A percentile compares a stretch with the other conserved stretches of the same genome.
Evolutionary conservation across 1,284 basidiomycete genomes (phyloP).

Genomic region (Ustilago hordei): DNA sequence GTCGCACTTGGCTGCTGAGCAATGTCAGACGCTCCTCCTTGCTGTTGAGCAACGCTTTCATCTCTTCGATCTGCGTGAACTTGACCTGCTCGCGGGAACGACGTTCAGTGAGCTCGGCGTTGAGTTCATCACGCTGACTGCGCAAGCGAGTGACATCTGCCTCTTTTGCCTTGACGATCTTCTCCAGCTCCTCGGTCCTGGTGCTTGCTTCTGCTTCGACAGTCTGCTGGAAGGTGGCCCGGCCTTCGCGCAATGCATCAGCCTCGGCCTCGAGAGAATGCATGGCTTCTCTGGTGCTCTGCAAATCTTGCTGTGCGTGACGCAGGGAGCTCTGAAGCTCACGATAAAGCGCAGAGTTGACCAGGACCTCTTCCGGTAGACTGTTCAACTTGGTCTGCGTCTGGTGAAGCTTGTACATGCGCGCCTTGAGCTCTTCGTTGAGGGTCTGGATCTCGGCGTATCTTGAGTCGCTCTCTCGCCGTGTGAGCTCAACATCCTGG

Average conservation of each 20-base stretch:
- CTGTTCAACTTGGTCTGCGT: slow-evolving; percentile 30
- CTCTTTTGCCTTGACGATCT: slow-evolving; percentile 78
- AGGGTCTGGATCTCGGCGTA: slow-evolving; percentile 52
- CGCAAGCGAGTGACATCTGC: slow-evolving; percentile 71
- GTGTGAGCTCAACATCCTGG: slow-evolving; percentile 43
- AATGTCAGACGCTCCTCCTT: slow-evolving; percentile 80
- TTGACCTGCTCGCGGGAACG: slow-evolving; percentile 62
- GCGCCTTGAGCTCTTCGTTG: slow-evolving; percentile 42
- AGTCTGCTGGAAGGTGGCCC: slow-evolving; percentile 33
- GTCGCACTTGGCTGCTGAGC: slow-evolving; percentile 80
- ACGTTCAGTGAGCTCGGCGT: slow-evolving; percentile 61
- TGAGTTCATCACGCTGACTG: slow-evolving; percentile 51
- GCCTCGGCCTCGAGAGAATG: slow-evolving; percentile 56
- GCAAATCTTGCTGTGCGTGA: slow-evolving; percentile 32
- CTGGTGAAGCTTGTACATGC: slow-evolving; percentile 40
- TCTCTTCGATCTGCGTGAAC: slow-evolving; percentile 64
- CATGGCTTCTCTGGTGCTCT: slow-evolving; percentile 21
- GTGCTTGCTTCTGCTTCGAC: slow-evolving; percentile 56
- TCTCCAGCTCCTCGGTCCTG: slow-evolving; percentile 77
- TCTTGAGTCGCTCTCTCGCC: slow-evolving; percentile 44
- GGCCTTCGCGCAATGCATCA: slow-evolving; percentile 58
- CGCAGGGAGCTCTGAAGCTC: slow-evolving; percentile 33
- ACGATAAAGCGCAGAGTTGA: slow-evolving; percentile 34
- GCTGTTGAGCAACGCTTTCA: slow-evolving; percentile 60
- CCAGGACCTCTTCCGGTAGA: slow-evolving; percentile 42